Base-by-base conservation (phyloP, 2,329 filamentous ascomycete species). In the Fusarium tanahbumbuense region DNA sequence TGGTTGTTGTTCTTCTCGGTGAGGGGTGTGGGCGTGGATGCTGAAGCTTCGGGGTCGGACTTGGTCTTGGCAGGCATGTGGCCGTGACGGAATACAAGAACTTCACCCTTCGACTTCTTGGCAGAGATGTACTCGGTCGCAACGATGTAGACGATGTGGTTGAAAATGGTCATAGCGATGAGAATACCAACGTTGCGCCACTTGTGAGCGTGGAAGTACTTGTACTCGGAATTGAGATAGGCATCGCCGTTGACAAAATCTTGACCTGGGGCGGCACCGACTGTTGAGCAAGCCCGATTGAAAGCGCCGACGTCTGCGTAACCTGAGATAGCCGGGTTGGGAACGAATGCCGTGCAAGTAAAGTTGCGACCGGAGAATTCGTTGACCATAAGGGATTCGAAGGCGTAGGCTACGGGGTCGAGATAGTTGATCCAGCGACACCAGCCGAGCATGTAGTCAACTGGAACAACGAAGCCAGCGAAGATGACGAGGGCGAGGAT, bases 361-460 rank as follows among this genome's bases (percentile, higher is more conserved):
- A 73, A 79, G 34, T 74, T 60, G 8, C 77, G 76, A 16, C 69
- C 69, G 27, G 70, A 60, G 65, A 92, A 93, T 75, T 93, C 91
- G 76, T 92, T 92, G 60, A 88, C 81, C 86, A 90, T 88, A 34
- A 92, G 80, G 1, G 85, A 81, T 71, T 92, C 90, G 73, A 92
- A 92, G 1, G 84, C 88, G 68, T 92, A 92, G 1, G 85, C 86
- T 18, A 92, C 85, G 2, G 89, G 89, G 56, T 92, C 86, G 46
- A 91, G 78, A 67, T 90, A 91, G 63, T 87, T 88, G 68, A 92
- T 89, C 90, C 90, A 92, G 28, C 88, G 82, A 48, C 87, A 87
- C 89, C 90, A 93, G 1, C 85, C 87, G 20, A 88, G 83, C 88
- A 89, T 92, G 76, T 79, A 77, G 18, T 78, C 73, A 4, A 74